Evolutionary conservation across 139 green algal genomes (phyloP).

Genomic region (Mesotaenium endlicherianum): DNA sequence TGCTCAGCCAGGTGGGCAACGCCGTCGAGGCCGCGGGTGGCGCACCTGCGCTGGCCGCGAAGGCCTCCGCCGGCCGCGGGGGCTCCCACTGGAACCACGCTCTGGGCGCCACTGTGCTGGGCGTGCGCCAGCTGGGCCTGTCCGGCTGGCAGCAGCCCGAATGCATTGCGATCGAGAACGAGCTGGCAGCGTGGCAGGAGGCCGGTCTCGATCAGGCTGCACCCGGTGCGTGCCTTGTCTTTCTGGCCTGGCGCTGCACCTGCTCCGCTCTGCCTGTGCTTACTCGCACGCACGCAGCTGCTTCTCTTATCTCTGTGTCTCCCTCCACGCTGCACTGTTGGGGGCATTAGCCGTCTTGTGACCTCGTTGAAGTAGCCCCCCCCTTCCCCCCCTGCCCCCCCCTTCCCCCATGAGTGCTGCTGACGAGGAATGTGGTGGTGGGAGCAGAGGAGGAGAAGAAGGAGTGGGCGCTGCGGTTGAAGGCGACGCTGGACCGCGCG

Average conservation of each 20-base stretch:
- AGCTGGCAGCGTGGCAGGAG: constrained; percentile 81
- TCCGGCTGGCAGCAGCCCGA: constrained; percentile 69
- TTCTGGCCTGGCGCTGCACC: too few relatives aligned
- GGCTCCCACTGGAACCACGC: constrained; percentile 50
- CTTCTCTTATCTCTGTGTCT: too few relatives aligned
- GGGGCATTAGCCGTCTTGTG: too few relatives aligned
- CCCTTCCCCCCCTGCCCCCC: too few relatives aligned
- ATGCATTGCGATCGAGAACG: constrained; percentile 82
- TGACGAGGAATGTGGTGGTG: too few relatives aligned
- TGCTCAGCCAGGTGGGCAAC: constrained; percentile 51
- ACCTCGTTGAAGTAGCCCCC: too few relatives aligned
- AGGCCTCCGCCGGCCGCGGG: constrained; percentile 48
- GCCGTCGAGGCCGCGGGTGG: not conserved
- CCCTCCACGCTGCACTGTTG: too few relatives aligned
- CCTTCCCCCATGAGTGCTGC: too few relatives aligned
- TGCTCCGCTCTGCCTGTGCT: too few relatives aligned
- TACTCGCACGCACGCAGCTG: too few relatives aligned
- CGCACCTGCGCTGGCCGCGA: constrained; percentile 1
- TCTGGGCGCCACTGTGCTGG: constrained; percentile 72
- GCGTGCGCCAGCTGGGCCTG: constrained; percentile 81
- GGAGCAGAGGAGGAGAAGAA: not conserved
- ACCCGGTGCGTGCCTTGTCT: too few relatives aligned
- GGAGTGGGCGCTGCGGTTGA: constrained; percentile 60
- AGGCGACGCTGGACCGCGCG: constrained; percentile 78
- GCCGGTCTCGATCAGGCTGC: not conserved